These are phyloP conservation scores for Suhomyces yuchorum DNA, from an alignment of 1,139 yeast genomes.

Conservation along the genomic window DNA sequence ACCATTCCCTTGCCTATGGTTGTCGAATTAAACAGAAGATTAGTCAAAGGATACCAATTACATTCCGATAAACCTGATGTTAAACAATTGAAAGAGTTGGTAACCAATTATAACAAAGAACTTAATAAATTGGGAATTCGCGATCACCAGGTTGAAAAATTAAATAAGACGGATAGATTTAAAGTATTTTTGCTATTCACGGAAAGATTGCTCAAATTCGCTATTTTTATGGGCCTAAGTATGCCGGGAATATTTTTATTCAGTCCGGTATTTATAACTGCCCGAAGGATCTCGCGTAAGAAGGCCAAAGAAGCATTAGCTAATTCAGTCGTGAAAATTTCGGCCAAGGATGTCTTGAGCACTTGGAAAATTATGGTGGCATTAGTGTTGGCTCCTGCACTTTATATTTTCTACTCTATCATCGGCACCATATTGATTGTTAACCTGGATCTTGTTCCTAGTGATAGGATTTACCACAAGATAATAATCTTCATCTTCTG, in stretches of 20 bases:
- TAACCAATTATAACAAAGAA: slow-evolving; percentile 66
- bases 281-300: slow-evolving; percentile 66
- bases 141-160: slow-evolving; percentile 85
- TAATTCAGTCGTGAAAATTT: slow-evolving; percentile 85
- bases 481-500: slow-evolving; percentile 31
- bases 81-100: slow-evolving; percentile 57
- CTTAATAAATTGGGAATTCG: slow-evolving; percentile 73
- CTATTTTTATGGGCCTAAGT: slow-evolving; percentile 59
- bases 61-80: slow-evolving; percentile 74
- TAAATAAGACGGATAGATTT: slow-evolving; percentile 50
- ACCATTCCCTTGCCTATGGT: slow-evolving; percentile 69
- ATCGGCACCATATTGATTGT: slow-evolving; percentile 38
- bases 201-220: slow-evolving; percentile 55
- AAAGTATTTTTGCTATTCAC: slow-evolving; percentile 49
- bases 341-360: slow-evolving; percentile 75
- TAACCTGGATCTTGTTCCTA: slow-evolving; percentile 21
- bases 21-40: slow-evolving; percentile 86
- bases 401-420: slow-evolving; percentile 45
- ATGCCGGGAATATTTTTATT: slow-evolving; percentile 85
- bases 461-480: slow-evolving; percentile 15
- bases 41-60: slow-evolving; percentile 76
- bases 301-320: slow-evolving; percentile 83
- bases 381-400: slow-evolving; percentile 44
- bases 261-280: slow-evolving; percentile 83
- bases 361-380: slow-evolving; percentile 49